Conservation (phyloP, 2,329 filamentous ascomycete species). For the Tolypocladium endophyticum region DNA sequence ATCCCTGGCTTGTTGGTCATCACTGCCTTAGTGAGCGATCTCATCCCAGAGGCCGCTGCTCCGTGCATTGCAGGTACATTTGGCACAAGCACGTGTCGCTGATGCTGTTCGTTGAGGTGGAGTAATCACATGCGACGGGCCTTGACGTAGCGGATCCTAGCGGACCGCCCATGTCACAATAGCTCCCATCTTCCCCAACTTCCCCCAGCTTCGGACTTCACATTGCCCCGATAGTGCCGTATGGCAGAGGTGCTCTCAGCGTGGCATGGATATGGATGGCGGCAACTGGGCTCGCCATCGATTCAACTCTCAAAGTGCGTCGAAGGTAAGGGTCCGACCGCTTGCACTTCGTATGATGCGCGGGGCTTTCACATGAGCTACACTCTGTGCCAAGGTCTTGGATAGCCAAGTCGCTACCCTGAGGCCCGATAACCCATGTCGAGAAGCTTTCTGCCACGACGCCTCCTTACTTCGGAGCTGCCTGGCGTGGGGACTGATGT, state of each 20-base stretch:
- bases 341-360: too few relatives aligned
- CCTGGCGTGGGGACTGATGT: background rate
- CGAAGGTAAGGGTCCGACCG: too few relatives aligned
- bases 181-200: background rate
- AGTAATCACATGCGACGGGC: constrained; percentile 1
- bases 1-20: background rate
- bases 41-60: background rate
- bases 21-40: too few relatives aligned
- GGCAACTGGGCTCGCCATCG: too few relatives aligned
- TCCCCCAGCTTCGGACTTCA: background rate
- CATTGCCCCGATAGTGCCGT: background rate
- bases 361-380: background rate
- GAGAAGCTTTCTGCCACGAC: background rate
- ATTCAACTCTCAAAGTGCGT: too few relatives aligned
- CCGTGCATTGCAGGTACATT: background rate
- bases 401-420: background rate
- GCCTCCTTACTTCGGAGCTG: background rate
- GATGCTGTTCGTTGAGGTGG: background rate
- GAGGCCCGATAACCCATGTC: background rate
- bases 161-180: background rate
- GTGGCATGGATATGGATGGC: too few relatives aligned
- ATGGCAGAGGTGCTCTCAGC: background rate
- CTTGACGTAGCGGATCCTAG: background rate
- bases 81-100: background rate
- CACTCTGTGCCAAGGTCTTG: background rate